Evolutionary conservation across 306 rosid genomes (phyloP).

Genomic region (Cucumis hystrix): DNA sequence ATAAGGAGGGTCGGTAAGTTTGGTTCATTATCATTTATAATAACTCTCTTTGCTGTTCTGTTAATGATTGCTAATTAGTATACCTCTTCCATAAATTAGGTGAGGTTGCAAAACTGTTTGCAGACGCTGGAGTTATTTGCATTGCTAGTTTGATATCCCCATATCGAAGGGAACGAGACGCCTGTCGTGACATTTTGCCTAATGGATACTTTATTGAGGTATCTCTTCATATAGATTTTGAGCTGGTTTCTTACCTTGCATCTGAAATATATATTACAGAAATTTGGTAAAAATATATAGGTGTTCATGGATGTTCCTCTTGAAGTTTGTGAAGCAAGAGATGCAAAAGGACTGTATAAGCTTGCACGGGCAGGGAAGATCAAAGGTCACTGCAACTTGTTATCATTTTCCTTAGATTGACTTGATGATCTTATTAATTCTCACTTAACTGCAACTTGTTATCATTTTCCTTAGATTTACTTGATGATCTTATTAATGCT

Average conservation of each 20-base stretch:
- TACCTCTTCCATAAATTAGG: slow-evolving; percentile 27
- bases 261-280: neutral
- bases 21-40: neutral
- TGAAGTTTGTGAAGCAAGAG: slow-evolving; percentile 81
- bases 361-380: slow-evolving; percentile 74
- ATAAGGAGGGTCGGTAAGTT: slow-evolving; percentile 73
- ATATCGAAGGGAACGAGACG: slow-evolving; percentile 69
- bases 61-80: neutral
- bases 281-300: slow-evolving; percentile 26
- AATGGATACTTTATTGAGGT: slow-evolving; percentile 89
- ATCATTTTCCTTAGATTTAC: neutral
- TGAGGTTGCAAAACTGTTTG: slow-evolving; percentile 92
- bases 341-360: slow-evolving; percentile 65
- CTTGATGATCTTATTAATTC: neutral
- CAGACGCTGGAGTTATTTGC: slow-evolving; percentile 89
- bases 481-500: neutral
- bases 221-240: neutral
- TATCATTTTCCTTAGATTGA: neutral
- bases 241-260: neutral
- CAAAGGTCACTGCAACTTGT: slow-evolving; percentile 26
- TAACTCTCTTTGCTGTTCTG: neutral
- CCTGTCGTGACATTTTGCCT: slow-evolving; percentile 71
- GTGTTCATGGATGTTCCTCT: slow-evolving; percentile 87
- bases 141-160: slow-evolving; percentile 85
- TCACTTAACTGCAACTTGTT: too few relatives aligned